Evolutionary conservation across 2,329 filamentous ascomycete species (phyloP).

Genomic region (Coniochaeta sp.): DNA sequence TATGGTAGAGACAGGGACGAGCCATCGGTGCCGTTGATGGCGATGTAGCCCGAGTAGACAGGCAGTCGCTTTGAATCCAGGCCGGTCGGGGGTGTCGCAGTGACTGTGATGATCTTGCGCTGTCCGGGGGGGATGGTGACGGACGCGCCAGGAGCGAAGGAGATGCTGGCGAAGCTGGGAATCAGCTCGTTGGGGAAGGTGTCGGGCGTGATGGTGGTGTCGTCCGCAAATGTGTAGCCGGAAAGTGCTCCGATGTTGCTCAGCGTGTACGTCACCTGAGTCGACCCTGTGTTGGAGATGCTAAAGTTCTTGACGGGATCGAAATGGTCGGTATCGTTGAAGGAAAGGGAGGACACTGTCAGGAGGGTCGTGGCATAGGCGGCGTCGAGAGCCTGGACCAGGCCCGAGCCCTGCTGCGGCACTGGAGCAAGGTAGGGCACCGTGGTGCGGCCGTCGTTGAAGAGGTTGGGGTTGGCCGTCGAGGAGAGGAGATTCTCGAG

Average conservation of each 20-base stretch:
- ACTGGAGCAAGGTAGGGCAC: conserved; percentile 42
- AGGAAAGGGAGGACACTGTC: conserved; percentile 49
- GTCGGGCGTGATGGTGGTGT: conserved; percentile 24
- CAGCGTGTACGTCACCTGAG: conserved; percentile 43
- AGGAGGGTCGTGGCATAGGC: conserved; percentile 46
- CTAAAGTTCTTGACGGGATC: conserved; percentile 31
- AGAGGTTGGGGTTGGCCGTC: conserved; percentile 40
- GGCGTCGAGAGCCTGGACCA: conserved; percentile 53
- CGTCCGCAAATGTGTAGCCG: conserved; percentile 41
- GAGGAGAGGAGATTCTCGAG: conserved; percentile 42
- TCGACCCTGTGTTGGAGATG: conserved; percentile 45
- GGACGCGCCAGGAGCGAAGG: conserved; percentile 27
- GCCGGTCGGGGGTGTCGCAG: conserved; percentile 29
- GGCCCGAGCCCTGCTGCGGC: conserved; percentile 52
- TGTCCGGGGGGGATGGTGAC: conserved; percentile 35
- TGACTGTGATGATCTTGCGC: conserved; percentile 38
- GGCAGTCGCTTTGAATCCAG: conserved; percentile 32
- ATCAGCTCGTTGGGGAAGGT: conserved; percentile 38
- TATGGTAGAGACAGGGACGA: conserved; percentile 30
- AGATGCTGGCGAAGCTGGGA: conserved; percentile 32
- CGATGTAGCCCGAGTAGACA: conserved; percentile 40
- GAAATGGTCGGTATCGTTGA: conserved; percentile 58
- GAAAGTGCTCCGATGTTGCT: conserved; percentile 42
- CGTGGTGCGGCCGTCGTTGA: conserved; percentile 31
- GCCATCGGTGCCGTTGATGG: conserved; percentile 35